phyloP scores from a whole-genome alignment of 2,329 filamentous ascomycete genomes.

The Ophiostoma quercus region DNA sequence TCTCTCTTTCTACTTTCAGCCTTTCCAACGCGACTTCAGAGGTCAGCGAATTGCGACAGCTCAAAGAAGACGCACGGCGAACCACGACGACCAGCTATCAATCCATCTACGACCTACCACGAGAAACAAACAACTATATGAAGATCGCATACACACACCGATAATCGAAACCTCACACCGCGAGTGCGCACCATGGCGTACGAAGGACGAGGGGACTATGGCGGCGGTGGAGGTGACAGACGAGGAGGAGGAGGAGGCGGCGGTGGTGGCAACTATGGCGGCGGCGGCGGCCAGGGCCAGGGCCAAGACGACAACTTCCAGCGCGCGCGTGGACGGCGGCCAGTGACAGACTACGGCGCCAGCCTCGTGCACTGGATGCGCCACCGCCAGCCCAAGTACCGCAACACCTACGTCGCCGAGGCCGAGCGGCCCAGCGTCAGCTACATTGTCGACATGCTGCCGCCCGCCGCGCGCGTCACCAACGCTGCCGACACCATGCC shows the following conservation, averaged over 20 bases:
- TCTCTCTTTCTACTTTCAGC: neutral
- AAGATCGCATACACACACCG: neutral
- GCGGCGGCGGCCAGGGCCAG: constrained; percentile 17
- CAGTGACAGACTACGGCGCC: constrained; percentile 88
- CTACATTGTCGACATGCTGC: constrained; percentile 91
- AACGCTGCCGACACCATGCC: constrained; percentile 82
- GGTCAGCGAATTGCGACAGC: neutral
- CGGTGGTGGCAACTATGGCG: constrained; percentile 14
- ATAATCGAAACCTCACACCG: constrained; percentile 11
- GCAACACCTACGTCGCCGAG: constrained; percentile 66
- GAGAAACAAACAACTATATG: neutral
- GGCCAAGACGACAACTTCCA: constrained; percentile 22
- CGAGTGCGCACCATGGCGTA: constrained; percentile 28
- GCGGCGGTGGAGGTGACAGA: constrained; percentile 24
- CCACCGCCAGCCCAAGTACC: constrained; percentile 70
- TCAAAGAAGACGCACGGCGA: neutral
- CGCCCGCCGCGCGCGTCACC: constrained; percentile 68
- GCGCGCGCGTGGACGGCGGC: constrained; percentile 40
- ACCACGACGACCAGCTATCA: neutral
- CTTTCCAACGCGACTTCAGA: constrained; percentile 3
- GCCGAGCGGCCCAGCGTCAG: constrained; percentile 78
- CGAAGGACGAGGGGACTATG: constrained; percentile 27
- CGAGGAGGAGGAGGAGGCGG: constrained; percentile 20
- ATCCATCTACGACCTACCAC: too few relatives aligned
- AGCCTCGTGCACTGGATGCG: constrained; percentile 90